phyloP scores from a whole-genome alignment of 1,284 basidiomycete species.

The Amylostereum areolatum region DNA sequence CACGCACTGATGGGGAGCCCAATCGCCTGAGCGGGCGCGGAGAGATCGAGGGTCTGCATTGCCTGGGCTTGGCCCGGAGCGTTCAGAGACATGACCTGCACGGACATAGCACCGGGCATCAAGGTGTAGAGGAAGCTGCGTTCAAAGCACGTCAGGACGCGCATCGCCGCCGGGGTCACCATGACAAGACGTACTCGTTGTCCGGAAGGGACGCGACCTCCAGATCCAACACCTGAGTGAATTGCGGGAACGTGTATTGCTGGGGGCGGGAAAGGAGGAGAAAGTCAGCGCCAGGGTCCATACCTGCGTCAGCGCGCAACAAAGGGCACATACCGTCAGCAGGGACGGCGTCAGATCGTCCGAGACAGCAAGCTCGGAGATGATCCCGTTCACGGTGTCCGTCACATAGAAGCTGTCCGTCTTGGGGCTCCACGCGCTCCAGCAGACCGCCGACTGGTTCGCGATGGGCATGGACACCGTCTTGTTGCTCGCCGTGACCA shows the following conservation, averaged over 20 bases:
- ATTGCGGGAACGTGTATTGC: slow-evolving; percentile 12
- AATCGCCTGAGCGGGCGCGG: not conserved
- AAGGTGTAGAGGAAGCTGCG: slow-evolving; percentile 10
- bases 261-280: slow-evolving; percentile 23
- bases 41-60: slow-evolving; percentile 6
- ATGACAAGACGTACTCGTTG: slow-evolving; percentile 29
- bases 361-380: slow-evolving; percentile 37
- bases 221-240: slow-evolving; percentile 29
- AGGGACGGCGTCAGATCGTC: slow-evolving; percentile 21
- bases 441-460: slow-evolving; percentile 36
- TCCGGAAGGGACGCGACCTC: slow-evolving; percentile 30
- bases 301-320: not conserved
- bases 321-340: not conserved
- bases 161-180: not conserved
- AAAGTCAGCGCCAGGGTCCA: slow-evolving; percentile 17
- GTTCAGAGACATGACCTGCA: slow-evolving; percentile 5
- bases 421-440: slow-evolving; percentile 33
- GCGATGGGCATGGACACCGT: slow-evolving; percentile 26
- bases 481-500: slow-evolving; percentile 10
- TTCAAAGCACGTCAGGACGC: not conserved
- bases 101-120: slow-evolving; percentile 1
- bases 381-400: slow-evolving; percentile 29
- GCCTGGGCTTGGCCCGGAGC: slow-evolving; percentile 1
- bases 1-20: slow-evolving; percentile 3
- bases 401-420: slow-evolving; percentile 39